A percentile compares a stretch with the other conserved stretches of the same genome.
These are phyloP conservation scores for Fusarium nodosum DNA, from an alignment of 2,329 filamentous ascomycete species.

Conservation along the genomic window DNA sequence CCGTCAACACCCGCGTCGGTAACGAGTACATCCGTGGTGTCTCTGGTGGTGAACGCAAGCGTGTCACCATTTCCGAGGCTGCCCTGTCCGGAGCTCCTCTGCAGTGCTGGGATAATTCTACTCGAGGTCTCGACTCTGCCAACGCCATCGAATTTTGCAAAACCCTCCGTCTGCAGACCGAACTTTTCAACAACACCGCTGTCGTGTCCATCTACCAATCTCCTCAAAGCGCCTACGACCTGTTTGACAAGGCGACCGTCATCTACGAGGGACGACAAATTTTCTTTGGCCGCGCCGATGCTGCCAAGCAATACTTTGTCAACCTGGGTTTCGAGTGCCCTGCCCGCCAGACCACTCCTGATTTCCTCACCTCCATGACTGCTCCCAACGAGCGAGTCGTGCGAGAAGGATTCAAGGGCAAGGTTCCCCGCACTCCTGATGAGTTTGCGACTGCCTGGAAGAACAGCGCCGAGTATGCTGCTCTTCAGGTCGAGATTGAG, in stretches of 20 bases:
- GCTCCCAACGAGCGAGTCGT: constrained; percentile 68
- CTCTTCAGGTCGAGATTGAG: constrained; percentile 68
- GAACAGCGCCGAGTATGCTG: constrained; percentile 64
- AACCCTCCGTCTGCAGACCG: constrained; percentile 75
- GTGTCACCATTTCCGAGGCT: constrained; percentile 74
- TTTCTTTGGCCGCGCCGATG: constrained; percentile 71
- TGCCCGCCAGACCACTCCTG: constrained; percentile 75
- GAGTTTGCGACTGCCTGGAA: constrained; percentile 73
- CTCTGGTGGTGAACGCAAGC: constrained; percentile 79
- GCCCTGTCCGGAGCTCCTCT: constrained; percentile 70
- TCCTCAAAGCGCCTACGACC: constrained; percentile 73
- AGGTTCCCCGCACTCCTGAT: constrained; percentile 70
- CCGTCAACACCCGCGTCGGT: constrained; percentile 78
- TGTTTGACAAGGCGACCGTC: constrained; percentile 71
- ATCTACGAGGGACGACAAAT: constrained; percentile 73
- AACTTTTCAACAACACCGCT: constrained; percentile 75
- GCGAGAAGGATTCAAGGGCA: constrained; percentile 68
- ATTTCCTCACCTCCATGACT: constrained; percentile 80
- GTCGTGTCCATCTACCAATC: constrained; percentile 82
- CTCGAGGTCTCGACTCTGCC: constrained; percentile 79
- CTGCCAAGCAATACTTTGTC: constrained; percentile 75
- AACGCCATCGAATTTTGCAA: constrained; percentile 82
- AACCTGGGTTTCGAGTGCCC: constrained; percentile 77
- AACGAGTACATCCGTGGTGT: constrained; percentile 83
- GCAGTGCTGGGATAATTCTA: constrained; percentile 80